phyloP scores from a whole-genome alignment of 75 land plant species.

The Chamaecyparis obtusa region DNA sequence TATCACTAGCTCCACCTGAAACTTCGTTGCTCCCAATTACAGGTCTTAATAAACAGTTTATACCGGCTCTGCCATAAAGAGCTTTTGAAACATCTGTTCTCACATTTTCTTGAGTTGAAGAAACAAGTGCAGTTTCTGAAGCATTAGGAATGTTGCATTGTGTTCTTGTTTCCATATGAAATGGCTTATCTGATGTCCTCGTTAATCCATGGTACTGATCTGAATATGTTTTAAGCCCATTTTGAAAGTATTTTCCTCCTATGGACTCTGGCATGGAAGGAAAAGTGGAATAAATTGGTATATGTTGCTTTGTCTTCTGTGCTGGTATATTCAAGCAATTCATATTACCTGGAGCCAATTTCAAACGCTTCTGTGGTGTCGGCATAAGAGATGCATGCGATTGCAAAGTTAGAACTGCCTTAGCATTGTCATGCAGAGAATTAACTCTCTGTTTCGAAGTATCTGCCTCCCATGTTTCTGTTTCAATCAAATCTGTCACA shows the following conservation, averaged over 20 bases:
- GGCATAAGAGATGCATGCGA: neutral
- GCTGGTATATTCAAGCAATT: neutral
- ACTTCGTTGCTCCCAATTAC: neutral
- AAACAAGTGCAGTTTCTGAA: neutral
- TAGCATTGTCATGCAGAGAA: neutral
- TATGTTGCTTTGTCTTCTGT: neutral
- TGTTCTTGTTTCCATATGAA: neutral
- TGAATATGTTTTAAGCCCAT: neutral
- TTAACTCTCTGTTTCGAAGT: neutral
- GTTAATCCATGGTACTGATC: neutral
- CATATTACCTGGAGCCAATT: neutral
- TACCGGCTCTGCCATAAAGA: neutral
- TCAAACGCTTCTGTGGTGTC: neutral
- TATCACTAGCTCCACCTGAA: constrained; percentile 1
- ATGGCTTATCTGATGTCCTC: neutral
- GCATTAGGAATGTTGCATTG: neutral
- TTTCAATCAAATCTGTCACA: neutral
- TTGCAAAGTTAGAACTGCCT: neutral
- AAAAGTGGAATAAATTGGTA: neutral
- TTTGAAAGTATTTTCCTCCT: neutral
- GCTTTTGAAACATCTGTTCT: neutral
- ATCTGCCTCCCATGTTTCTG: neutral
- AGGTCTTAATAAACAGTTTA: neutral
- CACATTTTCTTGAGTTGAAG: neutral
- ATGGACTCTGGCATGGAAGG: neutral